Evolutionary conservation across 306 rosid species (phyloP).

Genomic region (Cucurbita ficifolia): DNA sequence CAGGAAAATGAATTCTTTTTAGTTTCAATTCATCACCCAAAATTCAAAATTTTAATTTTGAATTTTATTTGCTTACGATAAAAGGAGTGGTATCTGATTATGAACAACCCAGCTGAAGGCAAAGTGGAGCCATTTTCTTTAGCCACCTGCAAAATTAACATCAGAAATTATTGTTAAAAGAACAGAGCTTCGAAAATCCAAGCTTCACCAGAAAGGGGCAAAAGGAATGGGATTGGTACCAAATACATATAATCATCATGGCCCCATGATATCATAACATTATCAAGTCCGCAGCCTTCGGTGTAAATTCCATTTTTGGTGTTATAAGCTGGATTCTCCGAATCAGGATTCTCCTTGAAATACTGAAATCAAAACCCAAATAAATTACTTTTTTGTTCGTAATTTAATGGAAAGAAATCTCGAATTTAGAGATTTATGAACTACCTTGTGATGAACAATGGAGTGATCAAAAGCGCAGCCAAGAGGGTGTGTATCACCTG

Average conservation of each 20-base stretch:
- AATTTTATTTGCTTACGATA: constrained; percentile 26
- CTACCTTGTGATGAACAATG: constrained; percentile 49
- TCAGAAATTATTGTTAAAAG: not conserved
- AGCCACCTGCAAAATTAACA: constrained; percentile 33
- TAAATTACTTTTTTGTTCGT: too few relatives aligned
- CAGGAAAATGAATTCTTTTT: not conserved
- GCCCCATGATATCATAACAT: constrained; percentile 52
- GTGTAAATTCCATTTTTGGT: constrained; percentile 33
- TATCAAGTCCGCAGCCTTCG: constrained; percentile 42
- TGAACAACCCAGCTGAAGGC: constrained; percentile 44
- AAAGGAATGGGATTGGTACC: constrained; percentile 12
- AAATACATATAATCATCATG: constrained; percentile 62
- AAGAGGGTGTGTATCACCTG: constrained; percentile 62
- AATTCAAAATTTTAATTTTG: too few relatives aligned
- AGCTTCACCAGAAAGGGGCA: too few relatives aligned
- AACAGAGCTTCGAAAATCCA: too few relatives aligned
- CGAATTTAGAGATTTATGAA: too few relatives aligned
- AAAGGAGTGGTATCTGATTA: constrained; percentile 49
- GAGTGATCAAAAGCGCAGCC: constrained; percentile 62
- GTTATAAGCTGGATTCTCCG: constrained; percentile 15
- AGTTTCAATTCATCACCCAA: not conserved
- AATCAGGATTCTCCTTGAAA: constrained; percentile 43
- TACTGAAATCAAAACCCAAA: constrained; percentile 15
- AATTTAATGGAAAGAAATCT: too few relatives aligned
- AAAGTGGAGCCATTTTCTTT: constrained; percentile 40